Evolutionary conservation across 768 basidiomycete genomes (phyloP), one percentile per base, ranked within the genome.

Genomic region (Strobilomyces echinocephalus): DNA sequence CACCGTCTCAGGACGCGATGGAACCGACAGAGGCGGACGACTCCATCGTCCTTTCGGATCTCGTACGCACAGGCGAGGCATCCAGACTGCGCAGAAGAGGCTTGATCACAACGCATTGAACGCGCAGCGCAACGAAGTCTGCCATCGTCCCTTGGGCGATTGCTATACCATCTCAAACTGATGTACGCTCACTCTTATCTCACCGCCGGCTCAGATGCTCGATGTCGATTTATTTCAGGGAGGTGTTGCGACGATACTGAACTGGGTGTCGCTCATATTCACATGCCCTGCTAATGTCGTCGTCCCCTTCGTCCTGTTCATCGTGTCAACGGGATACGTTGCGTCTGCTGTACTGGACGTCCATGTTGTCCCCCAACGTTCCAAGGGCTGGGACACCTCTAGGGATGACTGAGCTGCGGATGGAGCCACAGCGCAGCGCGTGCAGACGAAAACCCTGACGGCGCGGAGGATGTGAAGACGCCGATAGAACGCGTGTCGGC

Each of bases 21-120:
- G 62, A 72, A 21, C 72, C 68, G 26, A 72, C 73, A 35, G 83
- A 86, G 54, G 76, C 74, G 2, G 87, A 89, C 60, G 83, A 83
- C 62, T 77, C 82, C 31, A 84, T 89, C 52, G 79, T 87, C 18
- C 78, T 88, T 42, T 85, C 84, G 2, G 87, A 88, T 66, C 76
- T 89, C 39, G 76, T 88, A 15, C 83, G 87, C 47, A 83, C 83
- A 1, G 87, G 82, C 15, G 87, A 89, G 63, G 83, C 84, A 0
- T 88, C 87, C 4, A 75, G 87, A 6, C 71, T 88, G 49, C 79
- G 87, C n/a, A 73, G 87, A 52, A 73, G 87, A 57, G 87, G 36
- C 73, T 86, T 33, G 83, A 84, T 68, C 76, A 75, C 54, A 67
- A 63, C 36, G 35, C 61, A 21, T 43, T 68, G 26, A 62, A 48